A percentile compares a stretch with the other conserved stretches of the same genome.
These are phyloP conservation scores for Pharnaceum exiguum DNA, from an alignment of 148 eudicot species.

Conservation along the genomic window DNA sequence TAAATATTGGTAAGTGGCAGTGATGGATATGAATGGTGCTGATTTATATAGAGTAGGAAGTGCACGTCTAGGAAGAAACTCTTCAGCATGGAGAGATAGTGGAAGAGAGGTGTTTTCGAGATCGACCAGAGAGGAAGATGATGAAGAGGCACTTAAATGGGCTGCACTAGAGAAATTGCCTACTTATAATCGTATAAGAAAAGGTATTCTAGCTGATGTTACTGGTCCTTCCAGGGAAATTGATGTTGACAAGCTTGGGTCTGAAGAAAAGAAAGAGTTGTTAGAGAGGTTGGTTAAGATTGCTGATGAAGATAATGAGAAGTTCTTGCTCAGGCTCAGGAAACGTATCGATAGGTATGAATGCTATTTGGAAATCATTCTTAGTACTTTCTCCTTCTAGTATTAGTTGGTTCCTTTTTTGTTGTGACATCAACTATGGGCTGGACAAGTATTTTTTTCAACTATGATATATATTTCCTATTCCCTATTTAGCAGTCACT, in stretches of 20 bases:
- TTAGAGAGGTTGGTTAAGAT: slow-evolving; percentile 9
- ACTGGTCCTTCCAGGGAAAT: slow-evolving; percentile 48
- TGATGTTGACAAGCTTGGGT: slow-evolving; percentile 50
- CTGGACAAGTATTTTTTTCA: too few relatives aligned
- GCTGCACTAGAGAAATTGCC: slow-evolving; percentile 82
- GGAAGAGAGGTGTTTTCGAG: slow-evolving; percentile 50
- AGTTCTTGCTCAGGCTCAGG: slow-evolving; percentile 9
- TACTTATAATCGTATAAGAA: slow-evolving; percentile 53
- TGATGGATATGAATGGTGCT: slow-evolving; percentile 39
- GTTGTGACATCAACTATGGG: background rate
- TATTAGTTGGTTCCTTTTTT: background rate
- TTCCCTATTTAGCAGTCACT: too few relatives aligned
- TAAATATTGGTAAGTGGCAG: too few relatives aligned
- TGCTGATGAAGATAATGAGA: slow-evolving; percentile 17
- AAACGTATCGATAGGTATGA: slow-evolving; percentile 21
- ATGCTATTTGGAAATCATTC: background rate
- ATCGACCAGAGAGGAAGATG: slow-evolving; percentile 52
- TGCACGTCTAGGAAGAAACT: slow-evolving; percentile 47
- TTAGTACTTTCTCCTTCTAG: background rate
- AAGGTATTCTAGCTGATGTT: slow-evolving; percentile 59
- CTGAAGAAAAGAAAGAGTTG: slow-evolving; percentile 35
- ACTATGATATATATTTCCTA: too few relatives aligned
- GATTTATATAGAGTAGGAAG: slow-evolving; percentile 52
- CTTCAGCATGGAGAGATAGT: slow-evolving; percentile 48
- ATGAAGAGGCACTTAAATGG: slow-evolving; percentile 86